Percentiles rank a stretch among this genome's conserved stretches.
phyloP scores from a whole-genome alignment of 2,329 filamentous ascomycete genomes.

The Colletotrichum lini region DNA sequence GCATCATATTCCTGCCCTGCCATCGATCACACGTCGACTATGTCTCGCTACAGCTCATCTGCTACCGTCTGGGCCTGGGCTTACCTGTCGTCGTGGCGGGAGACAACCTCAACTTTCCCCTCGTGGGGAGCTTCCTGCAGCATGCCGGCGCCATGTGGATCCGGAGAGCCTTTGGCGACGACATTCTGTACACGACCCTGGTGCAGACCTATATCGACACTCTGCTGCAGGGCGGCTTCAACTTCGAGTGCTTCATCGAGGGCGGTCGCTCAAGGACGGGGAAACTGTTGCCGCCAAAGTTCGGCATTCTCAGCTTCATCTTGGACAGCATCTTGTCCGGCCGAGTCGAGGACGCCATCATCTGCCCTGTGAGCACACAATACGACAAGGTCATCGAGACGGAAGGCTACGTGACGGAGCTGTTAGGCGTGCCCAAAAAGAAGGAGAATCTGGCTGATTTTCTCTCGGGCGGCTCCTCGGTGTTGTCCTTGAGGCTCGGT shows the following conservation, averaged over 20 bases:
- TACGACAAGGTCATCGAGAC: constrained; percentile 99
- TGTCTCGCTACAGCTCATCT: constrained; percentile 93
- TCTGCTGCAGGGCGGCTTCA: constrained; percentile 89
- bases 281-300: constrained; percentile 94
- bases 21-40: constrained; percentile 98
- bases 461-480: constrained; percentile 85
- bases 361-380: constrained; percentile 96
- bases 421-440: constrained; percentile 93
- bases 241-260: constrained; percentile 98
- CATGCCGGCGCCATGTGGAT: constrained; percentile 99
- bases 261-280: constrained; percentile 93
- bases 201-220: constrained; percentile 98
- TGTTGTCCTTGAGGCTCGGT: constrained; percentile 89
- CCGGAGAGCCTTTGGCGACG: constrained; percentile 90
- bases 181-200: constrained; percentile 90
- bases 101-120: constrained; percentile 95
- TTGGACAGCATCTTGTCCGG: constrained; percentile 92
- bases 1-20: constrained; percentile 94
- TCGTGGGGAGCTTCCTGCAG: constrained; percentile 91
- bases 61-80: constrained; percentile 90
- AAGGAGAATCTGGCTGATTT: constrained; percentile 95
- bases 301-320: constrained; percentile 93
- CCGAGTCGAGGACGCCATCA: constrained; percentile 89
- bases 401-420: constrained; percentile 94
- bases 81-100: constrained; percentile 94